Evolutionary conservation across 345 rosid genomes (phyloP), one percentile per base, ranked within the genome.

Genomic region (Rhizophora mangle): DNA sequence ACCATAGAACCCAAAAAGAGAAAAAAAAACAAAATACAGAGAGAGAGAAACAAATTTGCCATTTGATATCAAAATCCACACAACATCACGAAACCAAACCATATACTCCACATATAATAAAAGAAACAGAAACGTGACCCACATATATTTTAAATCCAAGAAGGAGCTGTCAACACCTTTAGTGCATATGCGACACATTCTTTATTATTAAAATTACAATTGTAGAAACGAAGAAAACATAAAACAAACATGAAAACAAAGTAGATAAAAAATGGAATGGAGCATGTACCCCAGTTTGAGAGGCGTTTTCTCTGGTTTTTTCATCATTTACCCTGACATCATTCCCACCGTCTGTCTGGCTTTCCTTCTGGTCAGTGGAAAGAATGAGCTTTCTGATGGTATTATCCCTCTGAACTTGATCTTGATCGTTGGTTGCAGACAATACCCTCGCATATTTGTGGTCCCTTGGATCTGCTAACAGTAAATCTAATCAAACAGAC

Each of bases 361-460:
- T 71, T 31, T 11, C 73, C 27, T 72, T 52, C 60, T 31, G 72
- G 30, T 49, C 67, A 24, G 66, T 55, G 36, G 60, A 57, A 68
- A 76, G 79, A 47, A 87, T 85, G 60, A 92, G 84, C 84, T 72
- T 83, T 68, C 70, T 80, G 82, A 95, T 87, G 79, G 82, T 65
- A 77, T 78, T 67, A 24, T 67, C 81, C 20, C 73, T 46, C 58
- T 68, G 78, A 62, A 88, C 80, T 60, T 79, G 86, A 71, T 60
- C 67, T 21, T 79, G 87, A 22, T 81, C 85, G 46, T 63, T 63
- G 11, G 96, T 76, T 19, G 98, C 76, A 0, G 91, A 89, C 65
- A 95, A 84, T 53, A 87, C 96, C 67, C 97, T 82, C 43, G 96
- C 80, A 78, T 86, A 83, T 62, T 82, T 78, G 69, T 88, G 96